A percentile compares a stretch with the other conserved stretches of the same genome.
Evolutionary conservation across 176 grass and related monocot species (phyloP).

Genomic region (Ensete glaucum): DNA sequence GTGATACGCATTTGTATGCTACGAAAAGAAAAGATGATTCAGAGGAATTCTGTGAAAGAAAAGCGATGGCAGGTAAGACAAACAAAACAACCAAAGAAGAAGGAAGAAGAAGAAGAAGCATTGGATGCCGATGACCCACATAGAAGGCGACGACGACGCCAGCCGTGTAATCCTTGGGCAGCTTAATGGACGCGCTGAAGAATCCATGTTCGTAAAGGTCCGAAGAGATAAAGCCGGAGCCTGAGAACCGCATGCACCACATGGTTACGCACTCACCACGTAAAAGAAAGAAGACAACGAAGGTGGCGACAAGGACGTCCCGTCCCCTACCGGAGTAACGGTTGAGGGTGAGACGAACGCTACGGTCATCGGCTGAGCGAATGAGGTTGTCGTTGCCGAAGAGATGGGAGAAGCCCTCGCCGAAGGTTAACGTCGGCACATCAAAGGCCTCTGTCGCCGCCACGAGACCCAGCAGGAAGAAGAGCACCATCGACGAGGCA

Average conservation of each 20-base stretch:
- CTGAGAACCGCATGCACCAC: neutral
- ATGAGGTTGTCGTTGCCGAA: constrained; percentile 10
- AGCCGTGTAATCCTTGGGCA: constrained; percentile 1
- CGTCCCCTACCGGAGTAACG: neutral
- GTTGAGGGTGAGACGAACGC: constrained; percentile 1
- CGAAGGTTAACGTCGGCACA: neutral
- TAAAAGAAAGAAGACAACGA: neutral
- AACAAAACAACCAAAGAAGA: neutral
- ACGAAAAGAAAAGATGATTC: no score
- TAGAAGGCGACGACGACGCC: constrained; percentile 15
- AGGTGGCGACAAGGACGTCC: neutral
- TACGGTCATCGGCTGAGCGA: neutral
- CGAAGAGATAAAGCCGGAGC: constrained; percentile 5
- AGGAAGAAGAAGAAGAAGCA: neutral
- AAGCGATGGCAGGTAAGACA: neutral
- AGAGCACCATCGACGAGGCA: neutral
- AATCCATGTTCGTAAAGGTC: constrained; percentile 5
- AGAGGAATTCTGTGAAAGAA: neutral
- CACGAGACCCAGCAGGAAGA: neutral
- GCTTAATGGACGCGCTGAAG: constrained; percentile 11
- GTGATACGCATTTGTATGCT: no score
- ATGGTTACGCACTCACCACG: no score
- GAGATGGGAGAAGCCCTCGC: neutral
- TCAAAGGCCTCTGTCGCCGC: neutral
- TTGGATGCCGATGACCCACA: neutral